Conservation (phyloP, 768 basidiomycete genomes). For the Agaricus sinodeliciosus region DNA sequence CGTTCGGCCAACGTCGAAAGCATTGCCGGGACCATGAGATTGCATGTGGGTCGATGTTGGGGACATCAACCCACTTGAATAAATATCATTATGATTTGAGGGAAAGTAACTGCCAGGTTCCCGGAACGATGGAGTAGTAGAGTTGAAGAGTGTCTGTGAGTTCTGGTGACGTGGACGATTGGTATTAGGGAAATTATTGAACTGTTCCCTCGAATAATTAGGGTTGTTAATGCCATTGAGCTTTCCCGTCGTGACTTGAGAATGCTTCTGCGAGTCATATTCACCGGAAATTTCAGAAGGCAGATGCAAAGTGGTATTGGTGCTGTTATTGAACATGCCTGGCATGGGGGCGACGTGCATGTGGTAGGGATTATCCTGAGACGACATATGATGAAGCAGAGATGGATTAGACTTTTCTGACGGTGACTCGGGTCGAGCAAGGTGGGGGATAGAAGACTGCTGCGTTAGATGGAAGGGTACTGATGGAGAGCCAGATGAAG, state of each 20-base stretch:
- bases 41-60: constrained; percentile 31
- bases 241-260: constrained; percentile 25
- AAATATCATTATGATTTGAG: constrained; percentile 25
- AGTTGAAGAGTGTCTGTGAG: constrained; percentile 25
- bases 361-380: constrained; percentile 30
- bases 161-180: constrained; percentile 35
- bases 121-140: constrained; percentile 25
- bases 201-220: constrained; percentile 25
- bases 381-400: constrained; percentile 25
- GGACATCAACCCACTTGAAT: constrained; percentile 30
- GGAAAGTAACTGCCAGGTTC: constrained; percentile 27
- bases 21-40: constrained; percentile 28
- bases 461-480: constrained; percentile 47
- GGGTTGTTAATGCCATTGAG: constrained; percentile 26
- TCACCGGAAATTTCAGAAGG: constrained; percentile 32
- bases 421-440: constrained; percentile 44
- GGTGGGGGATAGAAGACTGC: constrained; percentile 34
- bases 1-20: constrained; percentile 27
- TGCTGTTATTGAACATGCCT: constrained; percentile 28
- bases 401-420: constrained; percentile 29
- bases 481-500: constrained; percentile 51
- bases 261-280: constrained; percentile 30
- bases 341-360: constrained; percentile 21
- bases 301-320: constrained; percentile 30
- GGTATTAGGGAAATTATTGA: constrained; percentile 35